phyloP scores from a whole-genome alignment of 1,284 basidiomycete genomes.

The Malassezia vespertilionis region DNA sequence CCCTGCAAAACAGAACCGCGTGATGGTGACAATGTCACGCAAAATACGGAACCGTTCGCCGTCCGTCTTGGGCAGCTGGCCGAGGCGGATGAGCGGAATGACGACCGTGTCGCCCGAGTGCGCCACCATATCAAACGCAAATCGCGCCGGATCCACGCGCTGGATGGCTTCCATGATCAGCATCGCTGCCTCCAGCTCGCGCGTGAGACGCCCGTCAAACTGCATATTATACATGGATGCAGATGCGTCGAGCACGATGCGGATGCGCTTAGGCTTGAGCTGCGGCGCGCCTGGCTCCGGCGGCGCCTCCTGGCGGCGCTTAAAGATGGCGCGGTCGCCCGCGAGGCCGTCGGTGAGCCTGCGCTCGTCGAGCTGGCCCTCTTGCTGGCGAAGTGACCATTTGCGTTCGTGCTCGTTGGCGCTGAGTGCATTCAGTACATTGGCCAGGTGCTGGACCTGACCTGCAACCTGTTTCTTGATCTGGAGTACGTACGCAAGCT shows the following conservation, averaged over 20 bases:
- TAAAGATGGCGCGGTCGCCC: conserved; percentile 48
- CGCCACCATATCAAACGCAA: conserved; percentile 45
- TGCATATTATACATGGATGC: conserved; percentile 46
- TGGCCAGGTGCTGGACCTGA: conserved; percentile 36
- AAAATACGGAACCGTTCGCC: conserved; percentile 40
- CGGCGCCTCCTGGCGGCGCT: conserved; percentile 38
- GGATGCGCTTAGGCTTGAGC: conserved; percentile 48
- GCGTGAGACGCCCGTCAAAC: conserved; percentile 40
- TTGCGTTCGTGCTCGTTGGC: conserved; percentile 47
- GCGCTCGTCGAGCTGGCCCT: conserved; percentile 48
- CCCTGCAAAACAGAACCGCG: conserved; percentile 33
- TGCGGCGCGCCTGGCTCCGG: conserved; percentile 45
- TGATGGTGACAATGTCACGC: conserved; percentile 32
- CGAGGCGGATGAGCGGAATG: conserved; percentile 39
- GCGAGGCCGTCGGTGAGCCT: conserved; percentile 46
- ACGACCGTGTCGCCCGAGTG: conserved; percentile 44
- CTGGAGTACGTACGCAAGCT: conserved; percentile 39
- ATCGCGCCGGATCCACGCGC: conserved; percentile 33
- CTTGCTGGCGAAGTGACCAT: conserved; percentile 48
- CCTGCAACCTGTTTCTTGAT: conserved; percentile 36
- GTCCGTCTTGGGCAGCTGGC: conserved; percentile 31
- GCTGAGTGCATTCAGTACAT: conserved; percentile 43
- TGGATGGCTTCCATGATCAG: conserved; percentile 48
- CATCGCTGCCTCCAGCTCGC: conserved; percentile 37
- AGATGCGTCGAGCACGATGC: conserved; percentile 46